Conservation (phyloP, 805 yeast genomes). For the Candida silvicultrix region DNA sequence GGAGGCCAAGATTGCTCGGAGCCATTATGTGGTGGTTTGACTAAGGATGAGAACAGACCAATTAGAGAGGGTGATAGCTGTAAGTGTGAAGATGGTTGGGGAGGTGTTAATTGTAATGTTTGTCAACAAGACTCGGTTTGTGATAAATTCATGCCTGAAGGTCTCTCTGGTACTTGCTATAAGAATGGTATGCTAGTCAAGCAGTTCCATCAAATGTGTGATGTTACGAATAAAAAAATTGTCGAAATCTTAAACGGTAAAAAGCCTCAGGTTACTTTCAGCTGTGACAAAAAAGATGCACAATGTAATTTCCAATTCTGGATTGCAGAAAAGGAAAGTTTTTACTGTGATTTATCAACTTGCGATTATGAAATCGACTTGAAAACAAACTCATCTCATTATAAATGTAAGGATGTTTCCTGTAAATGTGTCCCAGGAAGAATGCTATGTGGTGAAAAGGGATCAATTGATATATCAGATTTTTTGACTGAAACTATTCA, state of each 20-base stretch:
- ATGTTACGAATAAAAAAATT: slow-evolving; percentile 87
- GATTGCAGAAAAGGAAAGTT: slow-evolving; percentile 87
- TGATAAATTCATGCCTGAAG: slow-evolving; percentile 83
- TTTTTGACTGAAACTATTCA: slow-evolving; percentile 81
- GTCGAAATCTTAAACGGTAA: slow-evolving; percentile 72
- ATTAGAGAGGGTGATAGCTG: slow-evolving; percentile 48
- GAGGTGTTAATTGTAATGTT: slow-evolving; percentile 88
- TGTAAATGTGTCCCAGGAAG: slow-evolving; percentile 90
- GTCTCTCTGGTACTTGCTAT: slow-evolving; percentile 83
- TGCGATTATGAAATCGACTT: slow-evolving; percentile 69
- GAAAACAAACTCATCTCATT: slow-evolving; percentile 59
- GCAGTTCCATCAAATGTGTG: slow-evolving; percentile 83
- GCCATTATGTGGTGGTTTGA: slow-evolving; percentile 80
- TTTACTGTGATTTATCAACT: slow-evolving; percentile 75
- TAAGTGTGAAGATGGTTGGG: slow-evolving; percentile 82
- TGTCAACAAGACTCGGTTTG: slow-evolving; percentile 73
- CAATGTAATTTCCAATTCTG: slow-evolving; percentile 91
- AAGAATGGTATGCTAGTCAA: slow-evolving; percentile 78
- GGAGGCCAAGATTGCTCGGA: slow-evolving; percentile 90
- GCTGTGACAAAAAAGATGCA: slow-evolving; percentile 64
- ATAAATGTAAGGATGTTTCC: slow-evolving; percentile 68
- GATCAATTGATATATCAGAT: slow-evolving; percentile 91
- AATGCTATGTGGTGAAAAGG: slow-evolving; percentile 90
- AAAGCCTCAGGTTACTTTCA: slow-evolving; percentile 87
- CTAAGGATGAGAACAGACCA: slow-evolving; percentile 56